Evolutionary conservation across 2,329 filamentous ascomycete species (phyloP), one percentile per base, ranked within the genome.

Genomic region (Ophiostoma sp.): DNA sequence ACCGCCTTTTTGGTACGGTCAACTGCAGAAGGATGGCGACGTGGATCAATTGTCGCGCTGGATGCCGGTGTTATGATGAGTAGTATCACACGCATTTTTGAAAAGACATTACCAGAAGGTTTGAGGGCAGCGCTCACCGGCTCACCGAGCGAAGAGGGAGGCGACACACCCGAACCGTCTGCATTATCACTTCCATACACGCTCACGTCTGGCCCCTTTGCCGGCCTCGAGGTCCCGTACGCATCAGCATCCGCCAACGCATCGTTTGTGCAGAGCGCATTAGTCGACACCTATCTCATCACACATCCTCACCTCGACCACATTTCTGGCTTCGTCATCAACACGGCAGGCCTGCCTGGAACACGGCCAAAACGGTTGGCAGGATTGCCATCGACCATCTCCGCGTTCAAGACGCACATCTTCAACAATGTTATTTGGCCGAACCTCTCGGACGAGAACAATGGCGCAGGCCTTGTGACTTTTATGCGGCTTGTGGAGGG

Each of bases 381-480:
- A 0, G 95, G 93, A 0, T 84, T 98, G 3, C 94, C 95, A 0
- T 91, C 90, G 36, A 97, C 95, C n/a, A 95, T 99, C 70, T 88
- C 93, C 63, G 95, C 95, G 0, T 91, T 99, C 82, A 98, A 97
- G 81, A 90, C 87, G 0, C 95, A 99, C 82, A 93, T 99, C 74
- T 99, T 99, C 85, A 99, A 99, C 82, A 97, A 98, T 79, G 85
- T 97, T 73, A 97, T 98, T 71, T 99, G 96, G 96, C 96, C 96
- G 0, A 99, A 99, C 77, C 84, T 99, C 52, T 97, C 94, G 0
- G 95, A 99, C 79, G 96, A 99, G 82, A 96, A 97, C 80, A 94
- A 95, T 45, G 96, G 96, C 31, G 95, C 95, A 3, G 96, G 96
- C 0, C 87, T 99, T 36, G 90, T 99, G 45, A 97, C 94, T 0